These are phyloP conservation scores for Decorospora gaudefroyi DNA, from an alignment of 2,329 filamentous ascomycete species.

Conservation along the genomic window DNA sequence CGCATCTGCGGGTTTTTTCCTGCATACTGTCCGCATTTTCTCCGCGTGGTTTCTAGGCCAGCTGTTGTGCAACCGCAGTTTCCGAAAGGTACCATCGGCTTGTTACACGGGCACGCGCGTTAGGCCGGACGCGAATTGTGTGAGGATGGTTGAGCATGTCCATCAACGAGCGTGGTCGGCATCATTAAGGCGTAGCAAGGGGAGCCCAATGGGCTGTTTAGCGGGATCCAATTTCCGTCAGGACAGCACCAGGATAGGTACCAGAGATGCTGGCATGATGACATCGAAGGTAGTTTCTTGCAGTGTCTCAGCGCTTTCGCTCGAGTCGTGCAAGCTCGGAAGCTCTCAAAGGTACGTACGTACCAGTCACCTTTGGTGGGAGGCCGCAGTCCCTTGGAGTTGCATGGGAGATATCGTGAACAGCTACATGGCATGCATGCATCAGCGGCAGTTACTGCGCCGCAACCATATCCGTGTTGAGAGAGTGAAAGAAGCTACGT, in stretches of 20 bases:
- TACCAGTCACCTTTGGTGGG: background rate
- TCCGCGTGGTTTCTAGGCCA: background rate
- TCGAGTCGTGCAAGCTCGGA: constrained; percentile 7
- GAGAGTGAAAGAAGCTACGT: no score
- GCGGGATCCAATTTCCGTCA: no score
- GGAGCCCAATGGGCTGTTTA: no score
- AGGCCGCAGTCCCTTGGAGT: no score
- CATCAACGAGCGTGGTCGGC: background rate
- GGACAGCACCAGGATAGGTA: background rate
- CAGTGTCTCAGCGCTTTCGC: background rate
- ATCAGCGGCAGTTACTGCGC: no score
- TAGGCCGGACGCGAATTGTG: background rate
- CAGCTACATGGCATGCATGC: no score
- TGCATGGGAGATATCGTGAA: no score
- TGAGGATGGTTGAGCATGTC: background rate
- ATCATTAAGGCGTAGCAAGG: no score
- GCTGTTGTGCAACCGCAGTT: background rate
- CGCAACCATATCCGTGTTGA: no score
- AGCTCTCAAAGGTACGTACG: background rate
- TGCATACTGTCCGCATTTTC: constrained; percentile 2
- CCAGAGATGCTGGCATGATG: background rate
- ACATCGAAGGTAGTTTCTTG: background rate
- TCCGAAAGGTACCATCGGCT: background rate
- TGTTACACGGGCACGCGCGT: no score
- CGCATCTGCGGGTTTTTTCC: constrained; percentile 4